phyloP scores from a whole-genome alignment of 2,329 filamentous ascomycete genomes.

The Penicillium sp. region DNA sequence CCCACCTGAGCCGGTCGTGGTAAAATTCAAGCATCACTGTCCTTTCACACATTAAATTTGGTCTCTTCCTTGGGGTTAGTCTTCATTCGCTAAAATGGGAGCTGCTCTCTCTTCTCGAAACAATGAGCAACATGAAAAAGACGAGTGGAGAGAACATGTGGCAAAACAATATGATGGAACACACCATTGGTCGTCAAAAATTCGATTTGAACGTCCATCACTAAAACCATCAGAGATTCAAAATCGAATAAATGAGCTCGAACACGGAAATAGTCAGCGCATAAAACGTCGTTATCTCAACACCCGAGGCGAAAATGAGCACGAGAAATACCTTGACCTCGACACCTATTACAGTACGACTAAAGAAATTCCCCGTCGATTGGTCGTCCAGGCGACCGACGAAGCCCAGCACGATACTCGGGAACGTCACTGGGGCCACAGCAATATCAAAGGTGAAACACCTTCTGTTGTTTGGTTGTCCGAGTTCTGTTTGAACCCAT shows the following conservation, averaged over 20 bases:
- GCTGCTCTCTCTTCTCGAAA: background rate
- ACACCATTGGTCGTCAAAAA: background rate
- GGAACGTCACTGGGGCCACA: constrained; percentile 15
- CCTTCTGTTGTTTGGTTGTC: constrained; percentile 13
- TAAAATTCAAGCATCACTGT: background rate
- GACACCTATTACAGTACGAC: constrained; percentile 19
- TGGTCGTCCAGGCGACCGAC: constrained; percentile 15
- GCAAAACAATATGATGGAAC: constrained; percentile 4
- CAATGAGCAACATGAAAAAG: background rate
- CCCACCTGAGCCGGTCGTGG: background rate
- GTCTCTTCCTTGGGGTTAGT: background rate
- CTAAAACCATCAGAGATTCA: background rate
- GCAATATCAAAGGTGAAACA: constrained; percentile 9
- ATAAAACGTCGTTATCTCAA: constrained; percentile 13
- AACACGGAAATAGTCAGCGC: background rate
- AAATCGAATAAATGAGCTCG: constrained; percentile 11
- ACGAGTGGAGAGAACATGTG: constrained; percentile 1
- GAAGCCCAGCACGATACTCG: constrained; percentile 4
- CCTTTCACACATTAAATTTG: background rate
- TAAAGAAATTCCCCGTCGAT: constrained; percentile 15
- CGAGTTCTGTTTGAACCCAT: constrained; percentile 17
- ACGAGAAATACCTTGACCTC: constrained; percentile 16
- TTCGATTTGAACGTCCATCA: background rate
- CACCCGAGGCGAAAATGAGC: constrained; percentile 7
- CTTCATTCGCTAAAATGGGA: background rate